These are phyloP conservation scores for Phytophthora capsici DNA, from an alignment of 352 stramenopile species.

Conservation along the genomic window DNA sequence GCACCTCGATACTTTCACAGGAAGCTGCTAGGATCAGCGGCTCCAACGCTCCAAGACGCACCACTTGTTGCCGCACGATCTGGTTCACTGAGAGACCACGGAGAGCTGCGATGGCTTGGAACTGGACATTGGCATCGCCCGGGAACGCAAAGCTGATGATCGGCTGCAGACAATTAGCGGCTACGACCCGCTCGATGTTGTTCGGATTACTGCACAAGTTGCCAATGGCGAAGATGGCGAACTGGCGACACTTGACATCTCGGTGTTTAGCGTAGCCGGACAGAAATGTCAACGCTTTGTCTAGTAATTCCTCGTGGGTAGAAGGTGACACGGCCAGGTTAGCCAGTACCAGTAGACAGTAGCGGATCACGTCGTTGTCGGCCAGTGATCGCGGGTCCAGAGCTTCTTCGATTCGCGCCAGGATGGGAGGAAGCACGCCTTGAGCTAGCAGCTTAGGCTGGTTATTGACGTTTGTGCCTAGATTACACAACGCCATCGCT, in stretches of 20 bases:
- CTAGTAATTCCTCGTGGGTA: slow-evolving; percentile 87
- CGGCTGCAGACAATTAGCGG: slow-evolving; percentile 89
- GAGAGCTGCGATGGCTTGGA: slow-evolving; percentile 95
- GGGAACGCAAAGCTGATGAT: slow-evolving; percentile 96
- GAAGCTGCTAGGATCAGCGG: slow-evolving; percentile 93
- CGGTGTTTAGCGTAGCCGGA: slow-evolving; percentile 94
- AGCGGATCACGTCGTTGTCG: slow-evolving; percentile 95
- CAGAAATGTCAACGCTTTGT: slow-evolving; percentile 85
- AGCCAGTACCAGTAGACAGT: slow-evolving; percentile 94
- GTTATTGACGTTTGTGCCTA: slow-evolving; percentile 95
- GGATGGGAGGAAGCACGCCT: slow-evolving; percentile 89
- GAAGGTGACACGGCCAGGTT: slow-evolving; percentile 91
- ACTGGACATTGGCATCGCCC: slow-evolving; percentile 94
- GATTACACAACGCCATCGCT: slow-evolving; percentile 95
- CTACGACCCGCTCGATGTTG: slow-evolving; percentile 92
- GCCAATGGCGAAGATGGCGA: slow-evolving; percentile 94
- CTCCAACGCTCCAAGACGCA: slow-evolving; percentile 93
- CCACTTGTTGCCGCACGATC: slow-evolving; percentile 88
- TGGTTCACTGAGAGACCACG: slow-evolving; percentile 93
- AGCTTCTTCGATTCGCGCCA: slow-evolving; percentile 88
- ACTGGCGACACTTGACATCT: slow-evolving; percentile 96
- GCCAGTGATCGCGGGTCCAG: slow-evolving; percentile 92
- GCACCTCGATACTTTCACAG: slow-evolving; percentile 94
- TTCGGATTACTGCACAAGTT: slow-evolving; percentile 94
- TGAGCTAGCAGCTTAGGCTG: slow-evolving; percentile 90